These are phyloP conservation scores for Globisporangium canariense DNA, from an alignment of 352 stramenopile species.

Conservation along the genomic window DNA sequence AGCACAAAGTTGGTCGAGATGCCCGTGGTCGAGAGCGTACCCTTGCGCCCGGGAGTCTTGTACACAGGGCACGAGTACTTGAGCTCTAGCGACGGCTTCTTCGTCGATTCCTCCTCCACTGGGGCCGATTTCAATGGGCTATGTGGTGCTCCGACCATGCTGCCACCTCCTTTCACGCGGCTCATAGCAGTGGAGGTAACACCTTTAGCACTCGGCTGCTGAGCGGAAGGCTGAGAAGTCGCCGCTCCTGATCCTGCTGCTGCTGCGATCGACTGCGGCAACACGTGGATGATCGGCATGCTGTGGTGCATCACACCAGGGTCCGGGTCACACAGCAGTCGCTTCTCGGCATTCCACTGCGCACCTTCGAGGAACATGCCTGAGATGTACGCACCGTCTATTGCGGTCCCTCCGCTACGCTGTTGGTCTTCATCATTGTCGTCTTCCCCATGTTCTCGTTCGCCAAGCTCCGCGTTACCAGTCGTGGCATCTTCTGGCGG, in stretches of 20 bases:
- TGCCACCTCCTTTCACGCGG: background rate
- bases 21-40: conserved; percentile 90
- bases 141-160: background rate
- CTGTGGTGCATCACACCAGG: conserved; percentile 60
- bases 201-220: background rate
- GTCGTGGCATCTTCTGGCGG: background rate
- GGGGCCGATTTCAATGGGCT: background rate
- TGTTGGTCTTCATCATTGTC: background rate
- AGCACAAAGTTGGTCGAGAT: conserved; percentile 93
- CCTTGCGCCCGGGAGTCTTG: conserved; percentile 87
- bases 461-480: background rate
- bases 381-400: conserved; percentile 54
- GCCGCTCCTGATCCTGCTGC: background rate
- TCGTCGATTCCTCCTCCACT: background rate
- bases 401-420: conserved; percentile 15
- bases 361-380: conserved; percentile 70
- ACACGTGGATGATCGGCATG: conserved; percentile 87
- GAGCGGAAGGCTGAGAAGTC: background rate
- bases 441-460: conserved; percentile 13
- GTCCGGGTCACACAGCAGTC: conserved; percentile 45
- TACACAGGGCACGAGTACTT: conserved; percentile 91
- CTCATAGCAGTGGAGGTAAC: background rate
- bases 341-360: conserved; percentile 51
- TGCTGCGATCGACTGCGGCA: conserved; percentile 37
- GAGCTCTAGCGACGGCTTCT: background rate